phyloP scores from a whole-genome alignment of 805 yeast genomes.

The Myxozyma sirexii region DNA sequence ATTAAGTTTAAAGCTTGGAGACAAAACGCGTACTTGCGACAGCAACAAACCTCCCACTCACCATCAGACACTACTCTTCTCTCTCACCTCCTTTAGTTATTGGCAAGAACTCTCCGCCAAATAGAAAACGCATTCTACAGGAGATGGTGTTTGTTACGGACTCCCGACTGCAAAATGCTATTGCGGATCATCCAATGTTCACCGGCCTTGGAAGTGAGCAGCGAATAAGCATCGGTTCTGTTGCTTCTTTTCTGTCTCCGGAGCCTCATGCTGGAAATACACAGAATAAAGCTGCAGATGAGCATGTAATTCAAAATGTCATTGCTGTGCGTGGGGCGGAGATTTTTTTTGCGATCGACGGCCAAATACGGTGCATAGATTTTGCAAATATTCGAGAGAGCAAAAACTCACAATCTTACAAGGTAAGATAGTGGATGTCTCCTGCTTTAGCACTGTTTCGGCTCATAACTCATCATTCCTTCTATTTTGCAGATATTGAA shows the following conservation, averaged over 20 bases:
- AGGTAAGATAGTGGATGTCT: conserved; percentile 15
- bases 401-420: conserved; percentile 8
- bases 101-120: neutral
- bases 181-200: conserved; percentile 27
- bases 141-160: conserved; percentile 16
- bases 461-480: too few species aligned
- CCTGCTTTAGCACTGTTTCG: too few species aligned
- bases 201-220: neutral
- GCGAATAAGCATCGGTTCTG: neutral
- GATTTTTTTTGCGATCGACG: conserved; percentile 18
- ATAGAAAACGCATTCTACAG: neutral
- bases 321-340: conserved; percentile 29
- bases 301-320: neutral
- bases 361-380: conserved; percentile 26
- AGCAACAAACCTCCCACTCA: neutral
- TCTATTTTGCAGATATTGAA: conserved; percentile 15
- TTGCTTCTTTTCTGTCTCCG: neutral
- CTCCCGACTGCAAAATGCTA: conserved; percentile 11
- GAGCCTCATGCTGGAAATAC: neutral
- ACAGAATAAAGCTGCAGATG: neutral
- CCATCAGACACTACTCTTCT: too few species aligned
- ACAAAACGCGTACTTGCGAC: neutral
- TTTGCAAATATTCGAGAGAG: conserved; percentile 14
- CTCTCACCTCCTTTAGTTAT: neutral
- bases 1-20: neutral